phyloP scores from a whole-genome alignment of 805 yeast species.

The Nakazawaea ishiwadae region DNA sequence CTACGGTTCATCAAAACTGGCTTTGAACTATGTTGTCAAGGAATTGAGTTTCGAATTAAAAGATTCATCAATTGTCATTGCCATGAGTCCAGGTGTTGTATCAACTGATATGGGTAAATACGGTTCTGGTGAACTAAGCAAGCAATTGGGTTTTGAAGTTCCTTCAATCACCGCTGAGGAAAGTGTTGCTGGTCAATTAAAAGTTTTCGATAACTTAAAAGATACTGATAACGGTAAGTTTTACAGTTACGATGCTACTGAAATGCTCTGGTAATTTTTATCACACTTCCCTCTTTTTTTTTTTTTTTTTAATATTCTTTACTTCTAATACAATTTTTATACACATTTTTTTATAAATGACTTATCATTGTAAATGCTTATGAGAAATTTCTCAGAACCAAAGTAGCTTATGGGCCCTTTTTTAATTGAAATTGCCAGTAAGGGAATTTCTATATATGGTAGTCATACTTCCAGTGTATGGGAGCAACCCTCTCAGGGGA shows the following conservation, averaged over 20 bases:
- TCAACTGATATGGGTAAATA: conserved; percentile 26
- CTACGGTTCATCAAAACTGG: conserved; percentile 36
- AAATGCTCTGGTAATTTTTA: not conserved
- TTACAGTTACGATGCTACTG: conserved; percentile 13
- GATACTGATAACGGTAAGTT: conserved; percentile 15
- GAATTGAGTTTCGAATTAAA: conserved; percentile 24
- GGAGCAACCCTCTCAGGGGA: too few species aligned
- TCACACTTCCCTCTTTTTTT: not conserved
- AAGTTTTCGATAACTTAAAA: conserved; percentile 11
- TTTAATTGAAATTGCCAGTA: too few species aligned
- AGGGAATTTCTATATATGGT: too few species aligned
- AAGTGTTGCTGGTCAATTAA: conserved; percentile 13
- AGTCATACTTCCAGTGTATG: too few species aligned
- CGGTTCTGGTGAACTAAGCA: not conserved
- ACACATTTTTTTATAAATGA: too few species aligned
- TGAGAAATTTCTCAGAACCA: too few species aligned
- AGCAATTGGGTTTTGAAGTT: not conserved
- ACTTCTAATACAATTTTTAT: too few species aligned
- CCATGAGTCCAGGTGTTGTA: conserved; percentile 35
- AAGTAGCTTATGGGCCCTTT: too few species aligned
- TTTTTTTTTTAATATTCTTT: too few species aligned
- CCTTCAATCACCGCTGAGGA: conserved; percentile 14
- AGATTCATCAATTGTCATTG: conserved; percentile 17
- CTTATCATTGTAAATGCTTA: too few species aligned
- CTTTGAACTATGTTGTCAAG: conserved; percentile 26